These are phyloP conservation scores for Hyparrhenia diplandra DNA, from an alignment of 176 grass and related monocot species.

Conservation along the genomic window DNA sequence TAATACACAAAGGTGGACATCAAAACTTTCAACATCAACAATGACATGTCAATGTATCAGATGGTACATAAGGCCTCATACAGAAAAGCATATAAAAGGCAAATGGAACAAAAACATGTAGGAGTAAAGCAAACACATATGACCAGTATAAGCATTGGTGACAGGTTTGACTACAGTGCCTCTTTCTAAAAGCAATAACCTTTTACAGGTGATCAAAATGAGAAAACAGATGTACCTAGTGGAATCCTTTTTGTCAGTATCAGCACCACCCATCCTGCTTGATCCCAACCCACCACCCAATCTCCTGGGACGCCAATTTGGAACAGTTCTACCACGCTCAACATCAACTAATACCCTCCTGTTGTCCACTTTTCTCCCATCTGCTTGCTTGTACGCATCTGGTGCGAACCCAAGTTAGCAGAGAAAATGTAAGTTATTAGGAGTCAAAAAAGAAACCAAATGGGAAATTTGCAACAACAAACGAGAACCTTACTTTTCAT, in stretches of 20 bases:
- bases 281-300: slow-evolving; percentile 97
- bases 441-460: neutral
- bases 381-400: slow-evolving; percentile 94
- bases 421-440: neutral
- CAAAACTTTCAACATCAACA: neutral
- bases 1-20: neutral
- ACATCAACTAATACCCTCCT: slow-evolving; percentile 83
- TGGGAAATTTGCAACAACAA: neutral
- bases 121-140: neutral
- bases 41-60: neutral
- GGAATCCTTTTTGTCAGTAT: slow-evolving; percentile 29
- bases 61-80: neutral
- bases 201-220: slow-evolving; percentile 6
- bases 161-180: neutral
- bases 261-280: slow-evolving; percentile 73
- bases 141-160: neutral
- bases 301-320: slow-evolving; percentile 88
- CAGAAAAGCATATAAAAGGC: neutral
- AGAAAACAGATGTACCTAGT: slow-evolving; percentile 11
- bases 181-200: neutral
- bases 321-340: slow-evolving; percentile 95
- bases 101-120: neutral
- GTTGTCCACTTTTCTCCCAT: slow-evolving; percentile 77
- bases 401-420: slow-evolving; percentile 17
- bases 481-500: slow-evolving; percentile 74